Evolutionary conservation across 2,329 filamentous ascomycete genomes (phyloP).

Genomic region (Didymella pinodella): DNA sequence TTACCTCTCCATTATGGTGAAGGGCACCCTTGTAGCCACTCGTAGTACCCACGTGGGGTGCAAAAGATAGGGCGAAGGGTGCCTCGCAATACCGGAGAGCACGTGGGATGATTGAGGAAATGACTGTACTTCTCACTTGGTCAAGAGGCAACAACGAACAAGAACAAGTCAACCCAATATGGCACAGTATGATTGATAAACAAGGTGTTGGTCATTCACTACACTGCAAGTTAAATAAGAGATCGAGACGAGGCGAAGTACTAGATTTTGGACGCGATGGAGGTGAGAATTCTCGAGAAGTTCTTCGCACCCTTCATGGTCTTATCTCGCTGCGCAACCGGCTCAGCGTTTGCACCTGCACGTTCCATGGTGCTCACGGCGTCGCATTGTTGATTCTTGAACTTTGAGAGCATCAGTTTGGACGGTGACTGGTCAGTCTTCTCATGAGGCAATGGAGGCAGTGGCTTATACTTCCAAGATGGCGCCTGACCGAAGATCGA

Average conservation of each 20-base stretch:
- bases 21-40: not conserved
- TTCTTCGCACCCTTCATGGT: not conserved
- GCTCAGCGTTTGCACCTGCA: not conserved
- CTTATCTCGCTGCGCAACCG: not conserved
- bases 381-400: not conserved
- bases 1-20: not conserved
- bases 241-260: not conserved
- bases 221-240: not conserved
- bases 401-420: not conserved
- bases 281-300: not conserved
- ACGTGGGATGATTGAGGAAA: not conserved
- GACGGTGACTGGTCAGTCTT: not conserved
- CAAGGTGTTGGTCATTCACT: not conserved
- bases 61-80: not conserved
- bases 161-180: not conserved
- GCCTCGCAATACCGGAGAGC: not conserved
- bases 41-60: constrained; percentile 1
- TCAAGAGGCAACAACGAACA: not conserved
- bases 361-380: not conserved
- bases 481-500: constrained; percentile 1
- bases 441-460: not conserved
- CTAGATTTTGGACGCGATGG: not conserved
- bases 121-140: not conserved
- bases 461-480: not conserved
- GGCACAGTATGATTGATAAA: not conserved